A percentile compares a stretch with the other conserved stretches of the same genome.
phyloP scores from a whole-genome alignment of 208 protist genomes.

The Strigomonas culicis region DNA sequence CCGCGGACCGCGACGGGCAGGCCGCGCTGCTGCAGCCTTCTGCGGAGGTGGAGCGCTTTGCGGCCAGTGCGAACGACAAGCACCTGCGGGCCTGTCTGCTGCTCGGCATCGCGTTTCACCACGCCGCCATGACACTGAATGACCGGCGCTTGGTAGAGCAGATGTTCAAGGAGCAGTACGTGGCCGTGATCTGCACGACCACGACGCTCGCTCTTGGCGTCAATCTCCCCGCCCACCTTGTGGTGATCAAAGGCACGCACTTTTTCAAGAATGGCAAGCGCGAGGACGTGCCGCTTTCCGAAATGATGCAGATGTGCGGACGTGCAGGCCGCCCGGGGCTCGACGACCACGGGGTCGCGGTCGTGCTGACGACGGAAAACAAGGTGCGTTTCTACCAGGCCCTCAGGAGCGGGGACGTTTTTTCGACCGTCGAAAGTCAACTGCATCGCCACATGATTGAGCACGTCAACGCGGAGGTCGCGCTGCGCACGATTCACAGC shows the following conservation, averaged over 20 bases:
- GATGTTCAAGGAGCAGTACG: slow-evolving; percentile 81
- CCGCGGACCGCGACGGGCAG: slow-evolving; percentile 29
- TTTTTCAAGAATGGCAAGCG: slow-evolving; percentile 95
- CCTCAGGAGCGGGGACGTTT: slow-evolving; percentile 40
- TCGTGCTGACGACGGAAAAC: slow-evolving; percentile 85
- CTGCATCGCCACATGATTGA: slow-evolving; percentile 88
- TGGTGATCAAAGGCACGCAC: slow-evolving; percentile 97
- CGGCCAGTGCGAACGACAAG: slow-evolving; percentile 54
- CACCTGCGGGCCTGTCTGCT: slow-evolving; percentile 56
- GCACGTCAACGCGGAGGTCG: slow-evolving; percentile 93
- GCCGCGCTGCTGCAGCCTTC: slow-evolving; percentile 31
- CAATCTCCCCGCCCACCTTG: slow-evolving; percentile 91
- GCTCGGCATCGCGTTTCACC: slow-evolving; percentile 84
- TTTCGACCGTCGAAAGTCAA: slow-evolving; percentile 67
- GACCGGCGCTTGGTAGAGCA: slow-evolving; percentile 82
- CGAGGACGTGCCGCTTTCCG: slow-evolving; percentile 94
- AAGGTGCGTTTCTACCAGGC: slow-evolving; percentile 57
- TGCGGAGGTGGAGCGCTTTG: slow-evolving; percentile 25
- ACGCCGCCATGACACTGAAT: slow-evolving; percentile 70
- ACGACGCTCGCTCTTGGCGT: slow-evolving; percentile 92
- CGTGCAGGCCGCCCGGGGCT: slow-evolving; percentile 87
- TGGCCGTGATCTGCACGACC: slow-evolving; percentile 89
- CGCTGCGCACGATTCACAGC: slow-evolving; percentile 83
- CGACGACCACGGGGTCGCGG: slow-evolving; percentile 77
- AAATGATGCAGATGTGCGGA: slow-evolving; percentile 99